Conservation (phyloP, 306 rosid species). For the Cajanus cajan region DNA sequence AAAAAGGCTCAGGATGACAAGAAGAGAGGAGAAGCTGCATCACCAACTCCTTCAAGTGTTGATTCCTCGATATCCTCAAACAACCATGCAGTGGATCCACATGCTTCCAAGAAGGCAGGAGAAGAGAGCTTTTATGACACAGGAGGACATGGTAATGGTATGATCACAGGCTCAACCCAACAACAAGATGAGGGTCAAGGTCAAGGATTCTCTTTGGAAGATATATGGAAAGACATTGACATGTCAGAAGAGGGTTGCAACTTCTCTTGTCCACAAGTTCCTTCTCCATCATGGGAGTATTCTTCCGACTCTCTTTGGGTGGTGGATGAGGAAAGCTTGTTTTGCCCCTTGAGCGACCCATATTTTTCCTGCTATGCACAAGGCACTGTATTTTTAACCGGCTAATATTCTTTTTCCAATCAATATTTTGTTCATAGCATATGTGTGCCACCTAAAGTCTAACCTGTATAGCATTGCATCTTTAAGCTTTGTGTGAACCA, state of each 20-base stretch:
- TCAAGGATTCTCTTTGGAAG: conserved; percentile 67
- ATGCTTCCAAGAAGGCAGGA: conserved; percentile 49
- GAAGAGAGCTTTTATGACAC: conserved; percentile 82
- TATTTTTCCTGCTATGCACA: conserved; percentile 44
- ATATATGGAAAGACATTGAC: conserved; percentile 88
- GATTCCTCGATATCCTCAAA: conserved; percentile 49
- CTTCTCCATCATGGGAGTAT: conserved; percentile 59
- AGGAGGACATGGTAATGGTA: conserved; percentile 44
- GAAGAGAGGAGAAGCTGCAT: conserved; percentile 35
- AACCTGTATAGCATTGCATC: conserved; percentile 47
- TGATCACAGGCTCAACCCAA: conserved; percentile 22
- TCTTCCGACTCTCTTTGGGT: conserved; percentile 56
- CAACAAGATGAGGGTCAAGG: conserved; percentile 25
- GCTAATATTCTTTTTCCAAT: conserved; percentile 51
- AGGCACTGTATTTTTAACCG: conserved; percentile 44
- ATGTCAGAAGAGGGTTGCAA: conserved; percentile 50
- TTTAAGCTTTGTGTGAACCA: conserved; percentile 42
- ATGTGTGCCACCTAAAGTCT: conserved; percentile 44
- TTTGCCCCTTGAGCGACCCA: conserved; percentile 48
- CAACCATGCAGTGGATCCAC: conserved; percentile 48
- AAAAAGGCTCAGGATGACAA: conserved; percentile 75
- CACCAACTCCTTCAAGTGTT: conserved; percentile 39
- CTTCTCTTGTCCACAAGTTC: conserved; percentile 43
- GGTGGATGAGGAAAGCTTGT: conserved; percentile 60
- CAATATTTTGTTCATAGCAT: conserved; percentile 49